Percentiles rank a stretch among this genome's conserved stretches.
These are phyloP conservation scores for Ophiocordyceps camponoti-floridani DNA, from an alignment of 2,329 filamentous ascomycete species.

Conservation along the genomic window DNA sequence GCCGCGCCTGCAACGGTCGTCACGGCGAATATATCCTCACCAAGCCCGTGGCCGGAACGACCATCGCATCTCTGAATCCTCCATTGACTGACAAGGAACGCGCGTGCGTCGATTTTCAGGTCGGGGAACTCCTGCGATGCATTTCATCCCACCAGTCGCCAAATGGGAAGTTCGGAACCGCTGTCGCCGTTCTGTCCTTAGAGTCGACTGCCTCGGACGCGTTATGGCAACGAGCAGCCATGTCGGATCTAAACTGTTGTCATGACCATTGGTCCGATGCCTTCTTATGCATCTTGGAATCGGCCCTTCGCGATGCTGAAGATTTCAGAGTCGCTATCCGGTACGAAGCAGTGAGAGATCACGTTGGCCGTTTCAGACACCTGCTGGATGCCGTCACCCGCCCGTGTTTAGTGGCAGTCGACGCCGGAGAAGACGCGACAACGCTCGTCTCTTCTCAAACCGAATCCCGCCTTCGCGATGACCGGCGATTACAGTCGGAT, in stretches of 20 bases:
- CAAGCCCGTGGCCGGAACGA: slow-evolving; percentile 16
- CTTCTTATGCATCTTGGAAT: slow-evolving; percentile 38
- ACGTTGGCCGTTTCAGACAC: slow-evolving; percentile 29
- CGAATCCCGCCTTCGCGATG: neutral
- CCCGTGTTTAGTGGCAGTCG: slow-evolving; percentile 35
- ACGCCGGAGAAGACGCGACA: slow-evolving; percentile 31
- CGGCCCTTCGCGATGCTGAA: slow-evolving; percentile 38
- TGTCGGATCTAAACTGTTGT: slow-evolving; percentile 3
- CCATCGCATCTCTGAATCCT: slow-evolving; percentile 17
- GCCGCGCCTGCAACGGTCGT: slow-evolving; percentile 9
- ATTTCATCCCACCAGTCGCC: slow-evolving; percentile 26
- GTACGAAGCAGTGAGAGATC: slow-evolving; percentile 33
- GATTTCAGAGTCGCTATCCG: slow-evolving; percentile 39
- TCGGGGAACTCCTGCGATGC: slow-evolving; percentile 24
- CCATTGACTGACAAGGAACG: slow-evolving; percentile 18
- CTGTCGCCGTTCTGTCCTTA: slow-evolving; percentile 8
- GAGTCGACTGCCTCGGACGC: neutral
- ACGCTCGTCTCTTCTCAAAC: slow-evolving; percentile 19
- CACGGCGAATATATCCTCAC: slow-evolving; percentile 25
- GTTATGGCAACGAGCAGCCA: slow-evolving; percentile 8
- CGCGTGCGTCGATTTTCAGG: slow-evolving; percentile 23
- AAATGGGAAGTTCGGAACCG: slow-evolving; percentile 26
- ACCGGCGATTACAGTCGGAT: neutral
- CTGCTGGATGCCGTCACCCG: slow-evolving; percentile 32
- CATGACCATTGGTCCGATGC: slow-evolving; percentile 32